Base-by-base conservation (phyloP, 148 eudicot species). In the Rhododendron simsii region DNA sequence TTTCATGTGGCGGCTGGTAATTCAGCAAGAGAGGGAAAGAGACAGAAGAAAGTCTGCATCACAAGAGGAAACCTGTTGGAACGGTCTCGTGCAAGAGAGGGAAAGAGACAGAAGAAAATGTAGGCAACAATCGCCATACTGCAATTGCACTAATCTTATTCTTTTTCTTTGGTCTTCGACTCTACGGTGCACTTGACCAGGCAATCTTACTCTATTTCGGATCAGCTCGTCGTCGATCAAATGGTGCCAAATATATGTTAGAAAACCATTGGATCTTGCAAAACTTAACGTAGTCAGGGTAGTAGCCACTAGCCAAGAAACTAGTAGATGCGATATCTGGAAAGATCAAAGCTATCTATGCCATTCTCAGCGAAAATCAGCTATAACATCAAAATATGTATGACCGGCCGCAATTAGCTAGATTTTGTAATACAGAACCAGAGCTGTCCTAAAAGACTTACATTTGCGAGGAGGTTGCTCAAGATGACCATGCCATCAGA, bases 401-500 rank as follows among this genome's bases (percentile, higher is more conserved):
- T 63, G 15, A 53, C 45, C 45, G 1, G 45, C 18, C 15, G 57
- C 26, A 1, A 61, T 18, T 33, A 33, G 35, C 35, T 7, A 41
- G 26, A 20, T 6, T 57, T 61, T 20, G 9, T 21, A 61, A 5
- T 8, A 18, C n/a, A 28, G 53, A 7, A 41, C 45, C 45, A 6
- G 45, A 41, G 45, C 45, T 41, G 45, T 41, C 45, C 45, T 41
- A 41, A 41, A 41, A 41, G n/a, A 41, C 71, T 83, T 81, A 90
- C 92, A 41, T 81, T 69, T 55, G 80, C 15, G 23, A 87, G 84
- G 30, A 92, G 71, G 12, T 90, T 79, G 65, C 89, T 88, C 3
- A 92, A 90, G 30, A 33, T 81, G 3, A 85, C 81, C 16, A 87
- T 80, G n/a, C 89, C 93, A 33, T 81, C 79, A 2, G 92, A 89